Evolutionary conservation across 257 asterid genomes (phyloP), one percentile per base, ranked within the genome.

Genomic region (Fraxinus americana): DNA sequence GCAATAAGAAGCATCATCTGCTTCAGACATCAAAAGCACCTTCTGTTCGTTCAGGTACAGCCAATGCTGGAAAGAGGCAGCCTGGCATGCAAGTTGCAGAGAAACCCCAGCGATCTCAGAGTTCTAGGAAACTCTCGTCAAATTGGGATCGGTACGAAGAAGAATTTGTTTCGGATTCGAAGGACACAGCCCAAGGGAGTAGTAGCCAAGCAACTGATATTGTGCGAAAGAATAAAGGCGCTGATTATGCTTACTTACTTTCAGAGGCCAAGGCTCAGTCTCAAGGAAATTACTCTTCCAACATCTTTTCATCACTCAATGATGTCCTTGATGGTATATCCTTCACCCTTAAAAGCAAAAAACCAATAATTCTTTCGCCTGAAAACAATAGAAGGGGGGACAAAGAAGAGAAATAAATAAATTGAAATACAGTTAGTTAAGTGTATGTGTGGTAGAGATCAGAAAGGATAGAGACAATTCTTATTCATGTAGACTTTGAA

Each of bases 311-410:
- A 2, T 23, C 67, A 7, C 45, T 70, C 36, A 82, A 71, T 84
- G 92, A 91, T 84, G 83, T 78, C 82, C 59, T 87, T 59, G 76
- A 78, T 34, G 93, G 98, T 94, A 89, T 13, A 72, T 76, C 50
- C 74, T 76, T 79, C 75, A 30, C 71, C 69, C 30, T 75, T 73
- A 77, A 29, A n/a, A 50, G 66, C 69, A 73, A 39, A 74, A 67
- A 25, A 43, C 17, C 8, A 50, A 17, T 16, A 1, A 0, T 14
- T 17, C n/a, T 50, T 14, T 50, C 61, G 17, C 61, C 61, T 50
- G 9, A 50, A 4, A 50, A 50, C 2, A 50, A 50, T 11, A 38
- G 43, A 38, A 35, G 7, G 1, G 7, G 38, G 7, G 39, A 8
- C 43, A 38, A 38, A 38, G 10, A 36, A 36, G 43, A 8, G 43